Evolutionary conservation across 345 rosid species (phyloP).

Genomic region (Eucalyptus regnans): DNA sequence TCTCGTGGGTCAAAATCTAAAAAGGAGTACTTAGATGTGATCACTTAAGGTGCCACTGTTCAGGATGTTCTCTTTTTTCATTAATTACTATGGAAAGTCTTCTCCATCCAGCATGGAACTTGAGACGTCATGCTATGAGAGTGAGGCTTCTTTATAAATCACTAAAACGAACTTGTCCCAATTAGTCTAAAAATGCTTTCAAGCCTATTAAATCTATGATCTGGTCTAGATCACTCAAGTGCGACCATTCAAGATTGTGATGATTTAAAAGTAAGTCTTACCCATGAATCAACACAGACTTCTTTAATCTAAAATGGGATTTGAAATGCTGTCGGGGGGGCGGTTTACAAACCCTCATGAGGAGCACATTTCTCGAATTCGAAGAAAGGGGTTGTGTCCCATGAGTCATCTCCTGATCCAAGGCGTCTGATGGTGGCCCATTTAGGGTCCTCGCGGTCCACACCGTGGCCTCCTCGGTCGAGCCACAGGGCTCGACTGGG

Average conservation of each 20-base stretch:
- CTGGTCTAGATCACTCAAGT: not conserved
- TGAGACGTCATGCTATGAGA: not conserved
- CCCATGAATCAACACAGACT: not conserved
- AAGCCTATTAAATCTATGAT: not conserved
- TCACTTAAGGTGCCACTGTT: not conserved
- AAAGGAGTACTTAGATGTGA: not conserved
- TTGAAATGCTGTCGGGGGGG: not conserved
- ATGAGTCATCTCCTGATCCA: not conserved
- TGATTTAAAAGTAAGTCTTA: not conserved
- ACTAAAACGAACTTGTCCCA: not conserved
- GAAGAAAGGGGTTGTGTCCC: not conserved
- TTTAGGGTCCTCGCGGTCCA: not conserved
- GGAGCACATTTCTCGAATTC: not conserved
- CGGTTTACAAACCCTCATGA: not conserved
- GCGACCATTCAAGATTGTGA: not conserved
- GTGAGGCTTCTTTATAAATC: not conserved
- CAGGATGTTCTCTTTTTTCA: not conserved
- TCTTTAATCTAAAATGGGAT: not conserved
- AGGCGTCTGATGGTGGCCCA: not conserved
- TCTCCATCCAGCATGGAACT: not conserved
- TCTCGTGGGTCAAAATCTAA: accelerated
- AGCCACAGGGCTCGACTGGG: no score
- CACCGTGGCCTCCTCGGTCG: not conserved
- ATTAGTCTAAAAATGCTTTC: not conserved
- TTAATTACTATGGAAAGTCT: not conserved